Evolutionary conservation across 2,329 filamentous ascomycete genomes (phyloP), one percentile per base, ranked within the genome.

Genomic region (Clarireedia sp.): DNA sequence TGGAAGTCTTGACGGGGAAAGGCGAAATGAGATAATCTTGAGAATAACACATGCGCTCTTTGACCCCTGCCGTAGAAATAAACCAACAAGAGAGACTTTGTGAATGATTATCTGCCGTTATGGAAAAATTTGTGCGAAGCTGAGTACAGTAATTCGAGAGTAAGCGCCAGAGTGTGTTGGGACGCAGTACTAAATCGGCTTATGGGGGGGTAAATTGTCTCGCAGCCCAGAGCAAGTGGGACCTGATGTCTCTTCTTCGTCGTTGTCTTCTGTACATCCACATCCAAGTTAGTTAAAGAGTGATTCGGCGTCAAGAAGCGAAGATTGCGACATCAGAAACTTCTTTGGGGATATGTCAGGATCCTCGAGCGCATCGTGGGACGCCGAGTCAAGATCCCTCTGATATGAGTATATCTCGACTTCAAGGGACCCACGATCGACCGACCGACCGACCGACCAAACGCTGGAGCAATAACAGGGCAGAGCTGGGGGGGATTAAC

Each of bases 11-110:
- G 3, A 24, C 19, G 16, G 37, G 36, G 19, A 40, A 43, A 49
- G 52, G 33, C 44, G 52, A 49, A 54, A 54, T 54, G 52, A 54
- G 51, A 46, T 49, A 49, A 54, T 54, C 52, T 49, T 24, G 38
- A 49, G 16, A 41, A 54, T 47, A 37, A 24, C 37, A 19, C 24
- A 49, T 54, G 51, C 45, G 45, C 45, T 49, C 24, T 23, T 14
- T 37, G 40, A 43, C 14, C 33, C 38, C n/a, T 54, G 45, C 45
- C 45, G 37, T 29, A 54, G 37, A 36, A 36, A 24, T 37, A 9
- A 19, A 46, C 12, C 43, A 19, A 48, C 36, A 29, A n/a, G 37
- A 26, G 5, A 46, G 41, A 26, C 29, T 9, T 47, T 12, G 43
- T 47, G 38, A 17, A 24, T 52, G 50, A 26, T 3, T 2, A 19